Conservation (phyloP, 2,329 filamentous ascomycete genomes). For the Thielaviopsis populi region DNA sequence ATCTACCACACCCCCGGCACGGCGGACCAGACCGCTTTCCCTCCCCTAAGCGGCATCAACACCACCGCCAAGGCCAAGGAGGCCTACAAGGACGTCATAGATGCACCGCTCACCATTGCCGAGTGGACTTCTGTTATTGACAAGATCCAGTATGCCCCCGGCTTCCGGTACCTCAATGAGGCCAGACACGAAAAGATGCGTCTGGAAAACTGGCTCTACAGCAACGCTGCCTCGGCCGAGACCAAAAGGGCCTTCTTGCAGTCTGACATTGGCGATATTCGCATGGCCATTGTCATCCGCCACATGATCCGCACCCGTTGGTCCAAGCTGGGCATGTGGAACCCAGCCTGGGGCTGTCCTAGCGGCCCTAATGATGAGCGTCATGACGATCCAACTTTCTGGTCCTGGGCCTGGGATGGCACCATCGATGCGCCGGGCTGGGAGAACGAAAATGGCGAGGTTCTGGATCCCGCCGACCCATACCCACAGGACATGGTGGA, state of each 20-base stretch:
- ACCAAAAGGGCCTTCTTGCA: not conserved
- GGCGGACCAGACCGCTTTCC: not conserved
- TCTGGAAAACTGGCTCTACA: not conserved
- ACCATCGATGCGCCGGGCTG: slow-evolving; percentile 2
- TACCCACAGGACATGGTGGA: not conserved
- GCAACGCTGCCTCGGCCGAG: not conserved
- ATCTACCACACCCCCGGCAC: not conserved
- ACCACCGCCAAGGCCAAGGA: not conserved
- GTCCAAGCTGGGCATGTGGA: slow-evolving; percentile 12
- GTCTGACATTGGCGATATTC: not conserved
- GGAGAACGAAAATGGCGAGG: not conserved
- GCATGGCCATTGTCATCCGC: slow-evolving; percentile 5
- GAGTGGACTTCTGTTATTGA: slow-evolving; percentile 7
- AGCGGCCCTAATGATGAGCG: not conserved
- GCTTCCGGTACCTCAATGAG: slow-evolving; percentile 8
- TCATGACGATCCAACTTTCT: not conserved
- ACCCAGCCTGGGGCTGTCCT: slow-evolving; percentile 12
- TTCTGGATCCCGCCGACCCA: not conserved
- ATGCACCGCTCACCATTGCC: not conserved
- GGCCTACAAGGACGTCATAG: slow-evolving; percentile 2
- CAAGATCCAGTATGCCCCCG: slow-evolving; percentile 7
- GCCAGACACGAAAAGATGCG: not conserved
- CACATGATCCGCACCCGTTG: slow-evolving; percentile 13
- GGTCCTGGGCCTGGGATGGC: slow-evolving; percentile 14
- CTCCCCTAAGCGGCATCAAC: not conserved